Evolutionary conservation across 2,329 filamentous ascomycete species (phyloP), one percentile per base, ranked within the genome.

Genomic region (Fusarium ramigenum): DNA sequence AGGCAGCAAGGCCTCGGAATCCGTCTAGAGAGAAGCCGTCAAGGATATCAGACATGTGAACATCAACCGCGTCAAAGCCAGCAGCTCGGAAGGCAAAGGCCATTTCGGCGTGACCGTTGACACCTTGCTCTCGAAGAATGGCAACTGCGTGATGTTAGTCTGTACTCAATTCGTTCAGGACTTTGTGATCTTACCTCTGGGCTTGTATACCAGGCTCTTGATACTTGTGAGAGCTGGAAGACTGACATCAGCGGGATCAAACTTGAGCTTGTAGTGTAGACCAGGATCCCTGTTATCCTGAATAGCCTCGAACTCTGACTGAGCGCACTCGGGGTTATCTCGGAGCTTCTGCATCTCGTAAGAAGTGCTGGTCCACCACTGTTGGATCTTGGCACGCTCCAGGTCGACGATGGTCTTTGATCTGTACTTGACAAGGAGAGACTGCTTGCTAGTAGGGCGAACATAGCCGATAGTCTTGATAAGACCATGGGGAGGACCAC

Each of bases 101-200:
- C 94, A 99, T 97, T 82, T 99, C 96, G n/a, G 94, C 92, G 78
- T 98, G 91, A 46, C 95, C 94, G 84, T 99, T 98, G 75, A 97
- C 94, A 81, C 96, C 96, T 82, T 98, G 95, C 82, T 98, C 96
- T 79, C 96, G 90, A 28, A 99, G 90, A 76, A 99, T 97, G 47
- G 96, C 96, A 30, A 99, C 95, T 37, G 91, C 93, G 93, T 82
- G 81, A 77, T 76, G 86, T 87, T 79, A 94, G 89, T 65, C 86
- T 50, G n/a, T 21, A 21, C 18, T 28, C n/a, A 1, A 30, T 32
- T 23, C 19, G 14, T 4, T 53, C 19, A 9, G 11, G 4, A 46
- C 36, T 83, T 8, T 6, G 6, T 25, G 30, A 37, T 52, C 59
- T 63, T 67, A 79, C 73, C 79, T 76, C 69, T 94, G 91, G 84